phyloP scores from a whole-genome alignment of 208 protist genomes.

The Wallacemonas collosoma region DNA sequence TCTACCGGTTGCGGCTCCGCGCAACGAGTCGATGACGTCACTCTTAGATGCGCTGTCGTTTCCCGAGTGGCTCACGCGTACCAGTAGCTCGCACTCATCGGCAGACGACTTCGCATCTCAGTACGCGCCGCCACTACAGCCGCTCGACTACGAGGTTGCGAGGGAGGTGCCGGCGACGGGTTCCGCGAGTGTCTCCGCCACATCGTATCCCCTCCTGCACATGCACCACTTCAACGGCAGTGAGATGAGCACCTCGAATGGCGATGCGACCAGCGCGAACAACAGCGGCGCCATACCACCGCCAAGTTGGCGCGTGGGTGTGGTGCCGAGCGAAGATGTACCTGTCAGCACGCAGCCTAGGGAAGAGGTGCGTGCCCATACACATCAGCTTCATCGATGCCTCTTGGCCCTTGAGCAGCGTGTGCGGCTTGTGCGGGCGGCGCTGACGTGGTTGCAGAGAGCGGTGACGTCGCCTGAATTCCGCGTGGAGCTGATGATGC shows the following conservation, averaged over 20 bases:
- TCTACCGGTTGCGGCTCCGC: too few species aligned
- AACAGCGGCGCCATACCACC: background rate
- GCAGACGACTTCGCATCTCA: too few species aligned
- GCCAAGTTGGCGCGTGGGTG: background rate
- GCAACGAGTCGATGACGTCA: too few species aligned
- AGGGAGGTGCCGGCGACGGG: background rate
- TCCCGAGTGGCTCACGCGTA: too few species aligned
- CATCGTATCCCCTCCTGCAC: background rate
- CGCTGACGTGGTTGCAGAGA: constrained; percentile 6
- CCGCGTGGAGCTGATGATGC: constrained; percentile 1
- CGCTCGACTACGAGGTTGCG: too few species aligned
- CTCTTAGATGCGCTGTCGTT: too few species aligned
- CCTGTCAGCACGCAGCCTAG: too few species aligned
- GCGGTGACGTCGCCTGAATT: constrained; percentile 9
- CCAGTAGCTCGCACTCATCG: too few species aligned
- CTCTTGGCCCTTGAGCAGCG: background rate
- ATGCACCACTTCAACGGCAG: background rate
- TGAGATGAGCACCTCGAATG: background rate
- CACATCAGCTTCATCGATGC: constrained; percentile 6
- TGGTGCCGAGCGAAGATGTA: background rate
- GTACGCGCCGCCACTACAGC: too few species aligned
- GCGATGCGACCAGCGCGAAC: background rate
- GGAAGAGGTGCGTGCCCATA: background rate
- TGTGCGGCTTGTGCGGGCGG: constrained; percentile 1
- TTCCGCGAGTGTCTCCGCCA: background rate